Conservation (phyloP, 2,329 filamentous ascomycete genomes). For the Scedosporium boydii region DNA sequence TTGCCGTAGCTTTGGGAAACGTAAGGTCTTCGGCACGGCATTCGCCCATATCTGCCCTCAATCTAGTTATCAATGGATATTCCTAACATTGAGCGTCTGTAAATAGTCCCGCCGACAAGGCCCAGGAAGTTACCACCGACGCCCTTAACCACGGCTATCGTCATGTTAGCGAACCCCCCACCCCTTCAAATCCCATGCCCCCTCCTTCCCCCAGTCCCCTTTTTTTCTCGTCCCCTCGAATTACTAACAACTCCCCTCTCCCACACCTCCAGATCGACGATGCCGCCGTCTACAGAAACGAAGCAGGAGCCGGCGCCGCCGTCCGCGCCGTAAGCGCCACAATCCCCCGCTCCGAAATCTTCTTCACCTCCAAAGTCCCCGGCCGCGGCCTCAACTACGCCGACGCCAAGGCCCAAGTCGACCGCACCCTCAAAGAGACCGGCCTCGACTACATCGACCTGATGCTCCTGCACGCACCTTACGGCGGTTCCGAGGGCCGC, state of each 20-base stretch:
- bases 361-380: constrained; percentile 49
- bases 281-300: constrained; percentile 41
- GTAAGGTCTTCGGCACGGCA: constrained; percentile 22
- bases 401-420: constrained; percentile 52
- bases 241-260: neutral
- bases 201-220: neutral
- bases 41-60: neutral
- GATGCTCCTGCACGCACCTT: constrained; percentile 52
- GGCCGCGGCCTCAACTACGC: constrained; percentile 44
- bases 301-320: constrained; percentile 35
- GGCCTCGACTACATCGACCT: constrained; percentile 60
- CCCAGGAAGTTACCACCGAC: constrained; percentile 29
- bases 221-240: neutral
- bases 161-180: constrained; percentile 27
- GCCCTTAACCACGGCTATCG: constrained; percentile 43
- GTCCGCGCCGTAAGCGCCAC: constrained; percentile 27
- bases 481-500: constrained; percentile 43
- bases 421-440: constrained; percentile 51
- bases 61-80: constrained; percentile 6
- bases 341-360: constrained; percentile 37
- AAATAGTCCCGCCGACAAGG: constrained; percentile 24
- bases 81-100: neutral
- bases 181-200: too few species aligned
- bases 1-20: constrained; percentile 39
- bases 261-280: constrained; percentile 35